Evolutionary conservation across 495 filamentous ascomycete genomes (phyloP), one percentile per base, ranked within the genome.

Genomic region (Clavariopsis aquatica): DNA sequence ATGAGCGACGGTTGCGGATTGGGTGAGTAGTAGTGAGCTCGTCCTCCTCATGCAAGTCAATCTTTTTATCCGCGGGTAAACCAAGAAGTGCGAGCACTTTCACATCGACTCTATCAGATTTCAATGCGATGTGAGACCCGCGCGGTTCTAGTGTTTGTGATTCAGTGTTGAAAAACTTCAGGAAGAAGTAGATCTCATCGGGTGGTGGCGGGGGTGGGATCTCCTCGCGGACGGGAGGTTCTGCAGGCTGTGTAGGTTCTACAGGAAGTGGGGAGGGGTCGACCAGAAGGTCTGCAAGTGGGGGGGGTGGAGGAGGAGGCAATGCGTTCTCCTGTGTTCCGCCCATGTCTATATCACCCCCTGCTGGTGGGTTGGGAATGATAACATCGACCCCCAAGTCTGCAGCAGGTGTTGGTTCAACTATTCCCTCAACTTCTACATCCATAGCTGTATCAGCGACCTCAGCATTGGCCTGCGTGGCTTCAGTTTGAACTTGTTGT

Each of bases 121-220:
- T 71, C 20, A 24, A 45, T 1, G 47, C 71, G 38, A 73, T 66
- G 47, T 69, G 62, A 15, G 66, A 72, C 8, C 71, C 71, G 3
- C 55, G 49, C 7, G 64, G 53, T 31, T 60, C 56, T 12, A 75
- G 66, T 9, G 60, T 58, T 43, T 75, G 71, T 10, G 28, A 27
- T 26, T 68, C 64, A 1, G 66, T 34, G 28, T 75, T 60, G 52
- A 72, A 75, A 28, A 65, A 62, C 51, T 75, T 75, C 22, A 75
- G 65, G 63, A 75, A 72, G 52, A 73, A 66, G 62, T 72, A 72
- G 19, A 73, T 69, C 41, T 73, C 68, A 22, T 71, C 71, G 31
- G 56, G 53, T 23, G 38, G 41, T 5, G 49, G 34, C 6, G 60
- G 52, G 1, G 62, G 61, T 34, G 66, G 60, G 13, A 53, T 41